Evolutionary conservation across 2,329 filamentous ascomycete species (phyloP).

Genomic region (Paraphoma sp.): DNA sequence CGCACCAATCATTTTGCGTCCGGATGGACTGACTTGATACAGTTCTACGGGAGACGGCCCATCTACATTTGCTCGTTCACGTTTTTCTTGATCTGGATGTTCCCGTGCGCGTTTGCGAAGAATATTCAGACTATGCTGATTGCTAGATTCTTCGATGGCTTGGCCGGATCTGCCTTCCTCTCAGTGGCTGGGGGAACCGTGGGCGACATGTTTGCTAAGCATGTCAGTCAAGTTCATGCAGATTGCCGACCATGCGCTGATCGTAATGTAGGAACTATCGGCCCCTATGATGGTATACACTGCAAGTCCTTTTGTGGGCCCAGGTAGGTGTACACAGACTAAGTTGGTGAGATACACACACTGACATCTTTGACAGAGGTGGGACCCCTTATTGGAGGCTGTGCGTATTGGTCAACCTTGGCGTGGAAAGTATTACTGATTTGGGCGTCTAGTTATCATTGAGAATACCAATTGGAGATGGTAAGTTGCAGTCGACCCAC

Average conservation of each 20-base stretch:
- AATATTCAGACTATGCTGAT: constrained; percentile 85
- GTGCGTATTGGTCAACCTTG: background rate
- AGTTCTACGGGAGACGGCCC: constrained; percentile 82
- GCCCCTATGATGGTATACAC: constrained; percentile 82
- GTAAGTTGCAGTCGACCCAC: constrained; percentile 32
- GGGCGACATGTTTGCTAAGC: constrained; percentile 63
- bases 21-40: constrained; percentile 5
- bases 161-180: constrained; percentile 69
- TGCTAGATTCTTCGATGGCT: constrained; percentile 76
- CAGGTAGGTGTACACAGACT: constrained; percentile 22
- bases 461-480: constrained; percentile 69
- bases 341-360: too few relatives aligned
- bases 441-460: constrained; percentile 66
- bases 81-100: constrained; percentile 79
- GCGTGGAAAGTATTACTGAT: background rate
- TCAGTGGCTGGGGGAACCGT: constrained; percentile 84
- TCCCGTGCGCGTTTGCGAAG: constrained; percentile 80
- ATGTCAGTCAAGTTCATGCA: constrained; percentile 26
- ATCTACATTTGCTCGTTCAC: constrained; percentile 80
- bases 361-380: constrained; percentile 45
- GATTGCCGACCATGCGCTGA: constrained; percentile 10
- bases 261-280: constrained; percentile 62
- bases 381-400: constrained; percentile 72
- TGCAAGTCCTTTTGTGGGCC: constrained; percentile 59
- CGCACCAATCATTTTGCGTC: background rate